Conservation (phyloP, 2,329 filamentous ascomycete genomes). For the Penicillium sumatraense region DNA sequence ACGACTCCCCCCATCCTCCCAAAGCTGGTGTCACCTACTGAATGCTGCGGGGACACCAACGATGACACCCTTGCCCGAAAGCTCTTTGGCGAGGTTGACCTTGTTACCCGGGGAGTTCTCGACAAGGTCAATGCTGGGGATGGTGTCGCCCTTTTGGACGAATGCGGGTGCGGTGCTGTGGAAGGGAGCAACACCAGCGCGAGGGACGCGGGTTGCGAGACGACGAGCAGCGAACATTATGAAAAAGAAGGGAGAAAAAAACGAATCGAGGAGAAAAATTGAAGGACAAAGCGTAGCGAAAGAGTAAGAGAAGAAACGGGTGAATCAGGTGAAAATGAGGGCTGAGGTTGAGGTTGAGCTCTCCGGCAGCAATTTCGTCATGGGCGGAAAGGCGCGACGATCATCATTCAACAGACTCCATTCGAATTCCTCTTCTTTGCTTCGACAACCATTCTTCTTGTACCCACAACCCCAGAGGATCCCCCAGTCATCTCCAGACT, state of each 20-base stretch:
- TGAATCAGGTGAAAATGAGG: neutral
- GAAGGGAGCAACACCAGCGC: conserved; percentile 41
- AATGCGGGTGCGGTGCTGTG: conserved; percentile 46
- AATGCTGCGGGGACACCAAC: conserved; percentile 85
- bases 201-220: conserved; percentile 36
- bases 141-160: conserved; percentile 77
- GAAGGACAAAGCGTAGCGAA: neutral
- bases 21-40: conserved; percentile 47
- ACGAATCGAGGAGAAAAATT: neutral
- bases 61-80: conserved; percentile 77
- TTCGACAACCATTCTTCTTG: too few species aligned
- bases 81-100: conserved; percentile 81
- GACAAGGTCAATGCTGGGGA: conserved; percentile 77
- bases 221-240: conserved; percentile 46
- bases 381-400: conserved; percentile 14
- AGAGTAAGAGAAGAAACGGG: neutral
- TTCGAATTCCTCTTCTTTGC: neutral
- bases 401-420: conserved; percentile 8
- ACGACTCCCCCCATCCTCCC: neutral
- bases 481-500: neutral
- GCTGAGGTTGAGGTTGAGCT: conserved; percentile 2
- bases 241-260: conserved; percentile 1
- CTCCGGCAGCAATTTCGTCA: conserved; percentile 23
- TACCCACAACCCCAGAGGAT: neutral
- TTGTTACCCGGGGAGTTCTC: conserved; percentile 91